Base-by-base conservation (phyloP, 2,329 filamentous ascomycete species). In the Talaromyces sp. region DNA sequence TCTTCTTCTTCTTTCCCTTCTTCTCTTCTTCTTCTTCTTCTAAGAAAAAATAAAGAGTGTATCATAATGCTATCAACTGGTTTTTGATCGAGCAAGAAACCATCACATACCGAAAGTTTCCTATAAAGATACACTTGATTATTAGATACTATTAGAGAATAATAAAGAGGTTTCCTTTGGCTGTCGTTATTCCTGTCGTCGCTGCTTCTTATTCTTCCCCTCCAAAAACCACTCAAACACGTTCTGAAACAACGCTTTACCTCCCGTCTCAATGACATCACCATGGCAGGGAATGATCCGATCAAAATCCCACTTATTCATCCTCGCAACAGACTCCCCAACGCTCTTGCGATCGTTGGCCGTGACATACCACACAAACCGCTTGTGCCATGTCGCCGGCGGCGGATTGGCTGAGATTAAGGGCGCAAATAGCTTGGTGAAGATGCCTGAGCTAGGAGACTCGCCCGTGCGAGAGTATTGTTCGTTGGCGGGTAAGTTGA, bases 261-360 rank as follows among this genome's bases (percentile, higher is more conserved):
- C 93, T 3, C 83, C 85, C 1, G 75, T 84, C 76, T 95, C 89
- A 69, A 98, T 88, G 16, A 91, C 89, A 79, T 99, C 95, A 9
- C 95, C 95, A 78, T 99, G 95, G 76, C 94, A 98, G 0, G 94
- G 93, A 66, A 99, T 88, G 60, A 98, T 83, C 45, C 88, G 88
- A 69, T 89, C 86, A 75, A 97, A 97, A 66, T 94, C 89, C 94
- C 94, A 99, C 63, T 78, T 75, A 62, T 87, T 82, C 68, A 98
- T 94, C 66, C 84, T 84, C 70, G 78, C 80, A 47, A 92, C 80
- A 70, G 89, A 93, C 68, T 87, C 83, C 68, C 88, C 88, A 77
- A 93, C 96, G 14, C 86, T 88, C 5, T 78, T 69, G 35, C 91
- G 83, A 77, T 97, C 86, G 43, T 79, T 81, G 19, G 78, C 73